Evolutionary conservation across 1,284 basidiomycete genomes (phyloP).

Genomic region (Sanghuangporus baumii): DNA sequence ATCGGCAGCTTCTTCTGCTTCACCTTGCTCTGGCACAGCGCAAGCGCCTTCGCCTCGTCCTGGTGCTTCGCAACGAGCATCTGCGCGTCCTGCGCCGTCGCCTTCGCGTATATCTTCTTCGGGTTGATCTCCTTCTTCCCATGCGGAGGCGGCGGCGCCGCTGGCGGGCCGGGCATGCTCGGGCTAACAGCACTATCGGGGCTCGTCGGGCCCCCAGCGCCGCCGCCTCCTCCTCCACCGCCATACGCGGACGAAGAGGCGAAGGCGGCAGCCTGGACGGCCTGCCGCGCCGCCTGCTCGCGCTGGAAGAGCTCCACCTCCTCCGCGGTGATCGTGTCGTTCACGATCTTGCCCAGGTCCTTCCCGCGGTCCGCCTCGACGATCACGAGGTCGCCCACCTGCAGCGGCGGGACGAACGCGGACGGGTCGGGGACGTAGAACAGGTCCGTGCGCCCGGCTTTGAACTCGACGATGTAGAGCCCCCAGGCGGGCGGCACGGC

Average conservation of each 20-base stretch:
- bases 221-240: conserved; percentile 32
- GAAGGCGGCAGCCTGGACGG: conserved; percentile 24
- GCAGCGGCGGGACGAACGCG: conserved; percentile 45
- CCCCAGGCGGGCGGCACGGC: conserved; percentile 78
- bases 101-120: conserved; percentile 95
- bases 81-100: conserved; percentile 81
- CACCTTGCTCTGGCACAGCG: conserved; percentile 88
- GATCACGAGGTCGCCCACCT: conserved; percentile 87
- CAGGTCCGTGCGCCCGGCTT: conserved; percentile 91
- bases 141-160: conserved; percentile 20
- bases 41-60: conserved; percentile 90
- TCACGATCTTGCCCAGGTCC: conserved; percentile 87
- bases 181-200: conserved; percentile 33
- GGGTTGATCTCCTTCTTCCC: conserved; percentile 88
- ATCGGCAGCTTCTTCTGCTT: conserved; percentile 91
- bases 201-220: conserved; percentile 44
- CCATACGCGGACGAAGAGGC: conserved; percentile 28
- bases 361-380: conserved; percentile 96
- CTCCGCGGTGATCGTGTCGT: conserved; percentile 84
- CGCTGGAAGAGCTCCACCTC: conserved; percentile 90
- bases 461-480: conserved; percentile 97
- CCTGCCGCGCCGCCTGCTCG: conserved; percentile 44
- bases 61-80: conserved; percentile 74
- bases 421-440: conserved; percentile 79
- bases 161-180: background rate